phyloP scores from a whole-genome alignment of 139 green algal genomes.

The Nannochloris sp. region DNA sequence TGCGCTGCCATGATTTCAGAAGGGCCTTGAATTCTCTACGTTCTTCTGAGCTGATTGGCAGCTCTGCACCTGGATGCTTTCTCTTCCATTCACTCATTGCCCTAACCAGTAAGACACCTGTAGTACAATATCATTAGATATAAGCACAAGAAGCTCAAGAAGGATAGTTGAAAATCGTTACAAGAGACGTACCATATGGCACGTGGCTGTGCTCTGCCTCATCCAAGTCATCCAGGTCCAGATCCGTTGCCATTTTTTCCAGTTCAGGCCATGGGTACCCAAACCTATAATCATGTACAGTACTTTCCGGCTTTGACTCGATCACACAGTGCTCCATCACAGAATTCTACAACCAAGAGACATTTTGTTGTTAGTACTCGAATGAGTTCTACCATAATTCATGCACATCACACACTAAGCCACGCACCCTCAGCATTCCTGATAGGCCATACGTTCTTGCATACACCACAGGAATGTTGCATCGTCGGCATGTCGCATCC shows the following conservation, averaged over 20 bases:
- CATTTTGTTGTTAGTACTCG: not conserved
- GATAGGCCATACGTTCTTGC: constrained; percentile 76
- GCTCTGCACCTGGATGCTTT: constrained; percentile 20
- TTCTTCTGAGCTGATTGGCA: constrained; percentile 49
- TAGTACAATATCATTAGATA: not conserved
- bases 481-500: constrained; percentile 54
- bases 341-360: constrained; percentile 40
- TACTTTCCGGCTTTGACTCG: constrained; percentile 85
- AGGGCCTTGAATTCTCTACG: constrained; percentile 55
- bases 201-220: constrained; percentile 71
- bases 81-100: constrained; percentile 42
- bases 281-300: constrained; percentile 73
- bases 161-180: not conserved
- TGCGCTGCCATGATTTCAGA: constrained; percentile 45
- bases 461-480: constrained; percentile 55
- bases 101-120: constrained; percentile 44
- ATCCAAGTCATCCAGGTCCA: constrained; percentile 68
- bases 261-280: constrained; percentile 79
- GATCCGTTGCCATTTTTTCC: constrained; percentile 26
- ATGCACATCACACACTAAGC: not conserved
- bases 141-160: not conserved
- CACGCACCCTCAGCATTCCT: constrained; percentile 61
- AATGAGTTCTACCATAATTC: not conserved
- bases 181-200: constrained; percentile 50
- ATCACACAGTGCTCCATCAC: constrained; percentile 72